These are phyloP conservation scores for Globisporangium acanthophoron DNA, from an alignment of 352 stramenopile species.

Conservation along the genomic window DNA sequence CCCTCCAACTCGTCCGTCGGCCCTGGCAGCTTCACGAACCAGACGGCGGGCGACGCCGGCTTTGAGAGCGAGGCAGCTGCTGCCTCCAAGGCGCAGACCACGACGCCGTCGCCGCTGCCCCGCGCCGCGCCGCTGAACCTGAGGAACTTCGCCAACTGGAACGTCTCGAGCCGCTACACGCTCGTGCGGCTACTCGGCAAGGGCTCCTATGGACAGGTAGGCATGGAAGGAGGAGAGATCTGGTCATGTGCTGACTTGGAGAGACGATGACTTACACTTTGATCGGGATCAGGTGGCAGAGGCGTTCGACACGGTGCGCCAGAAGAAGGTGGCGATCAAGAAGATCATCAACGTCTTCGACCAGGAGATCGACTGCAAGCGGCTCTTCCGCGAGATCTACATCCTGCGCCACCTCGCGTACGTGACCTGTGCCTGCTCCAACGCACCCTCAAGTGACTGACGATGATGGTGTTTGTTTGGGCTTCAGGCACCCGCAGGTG, in stretches of 20 bases:
- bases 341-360: constrained; percentile 89
- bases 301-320: constrained; percentile 67
- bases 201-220: constrained; percentile 81
- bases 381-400: constrained; percentile 84
- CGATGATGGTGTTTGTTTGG: background rate
- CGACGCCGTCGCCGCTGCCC: constrained; percentile 55
- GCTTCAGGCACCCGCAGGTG: constrained; percentile 62
- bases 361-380: constrained; percentile 85
- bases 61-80: constrained; percentile 6
- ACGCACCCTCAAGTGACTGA: no score
- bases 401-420: constrained; percentile 80
- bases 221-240: background rate
- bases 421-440: background rate
- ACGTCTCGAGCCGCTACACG: constrained; percentile 71
- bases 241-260: background rate
- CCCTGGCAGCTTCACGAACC: constrained; percentile 12
- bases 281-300: constrained; percentile 42
- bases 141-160: constrained; percentile 81
- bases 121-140: constrained; percentile 72
- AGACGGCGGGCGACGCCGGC: constrained; percentile 22
- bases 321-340: constrained; percentile 87
- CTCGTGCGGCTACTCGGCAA: constrained; percentile 79
- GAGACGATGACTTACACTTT: background rate
- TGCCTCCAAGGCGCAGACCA: constrained; percentile 29
- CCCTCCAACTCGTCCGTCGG: constrained; percentile 33